phyloP scores from a whole-genome alignment of 805 yeast genomes.

The Candida ulmi region DNA sequence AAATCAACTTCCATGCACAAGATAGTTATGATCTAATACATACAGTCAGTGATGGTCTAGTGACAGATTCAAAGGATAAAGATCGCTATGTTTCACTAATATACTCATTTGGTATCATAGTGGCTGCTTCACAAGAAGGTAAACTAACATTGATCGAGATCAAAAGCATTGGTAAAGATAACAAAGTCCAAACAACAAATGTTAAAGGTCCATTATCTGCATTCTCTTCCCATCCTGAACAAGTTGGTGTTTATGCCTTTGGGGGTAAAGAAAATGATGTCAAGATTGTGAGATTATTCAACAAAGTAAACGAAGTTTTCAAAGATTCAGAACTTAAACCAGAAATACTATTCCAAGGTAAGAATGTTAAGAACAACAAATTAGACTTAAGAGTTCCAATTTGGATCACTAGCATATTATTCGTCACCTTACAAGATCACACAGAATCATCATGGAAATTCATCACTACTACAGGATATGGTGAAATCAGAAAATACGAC shows the following conservation, averaged over 20 bases:
- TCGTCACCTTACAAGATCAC: slow-evolving; percentile 31
- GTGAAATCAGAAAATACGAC: slow-evolving; percentile 71
- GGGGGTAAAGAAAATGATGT: slow-evolving; percentile 87
- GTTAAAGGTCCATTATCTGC: slow-evolving; percentile 45
- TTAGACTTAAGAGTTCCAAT: slow-evolving; percentile 79
- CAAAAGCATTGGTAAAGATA: slow-evolving; percentile 11
- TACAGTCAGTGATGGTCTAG: slow-evolving; percentile 10
- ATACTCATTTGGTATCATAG: slow-evolving; percentile 21
- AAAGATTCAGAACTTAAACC: slow-evolving; percentile 21
- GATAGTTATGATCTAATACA: slow-evolving; percentile 22
- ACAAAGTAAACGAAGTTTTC: slow-evolving; percentile 21
- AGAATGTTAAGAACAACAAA: slow-evolving; percentile 76
- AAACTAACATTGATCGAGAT: slow-evolving; percentile 24
- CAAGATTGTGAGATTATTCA: slow-evolving; percentile 38
- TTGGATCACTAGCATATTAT: slow-evolving; percentile 60
- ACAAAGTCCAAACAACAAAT: slow-evolving; percentile 15
- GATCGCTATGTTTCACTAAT: slow-evolving; percentile 37
- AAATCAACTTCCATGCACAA: slow-evolving; percentile 33
- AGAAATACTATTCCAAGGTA: slow-evolving; percentile 55
- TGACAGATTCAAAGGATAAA: slow-evolving; percentile 9
- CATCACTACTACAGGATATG: slow-evolving; percentile 65
- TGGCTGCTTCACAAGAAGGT: slow-evolving; percentile 33
- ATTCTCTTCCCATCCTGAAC: slow-evolving; percentile 42
- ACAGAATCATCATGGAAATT: slow-evolving; percentile 40
- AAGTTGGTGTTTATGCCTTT: slow-evolving; percentile 54